These are phyloP conservation scores for Helianthus tuberosus DNA, from an alignment of 129 eudicot species.

Conservation along the genomic window DNA sequence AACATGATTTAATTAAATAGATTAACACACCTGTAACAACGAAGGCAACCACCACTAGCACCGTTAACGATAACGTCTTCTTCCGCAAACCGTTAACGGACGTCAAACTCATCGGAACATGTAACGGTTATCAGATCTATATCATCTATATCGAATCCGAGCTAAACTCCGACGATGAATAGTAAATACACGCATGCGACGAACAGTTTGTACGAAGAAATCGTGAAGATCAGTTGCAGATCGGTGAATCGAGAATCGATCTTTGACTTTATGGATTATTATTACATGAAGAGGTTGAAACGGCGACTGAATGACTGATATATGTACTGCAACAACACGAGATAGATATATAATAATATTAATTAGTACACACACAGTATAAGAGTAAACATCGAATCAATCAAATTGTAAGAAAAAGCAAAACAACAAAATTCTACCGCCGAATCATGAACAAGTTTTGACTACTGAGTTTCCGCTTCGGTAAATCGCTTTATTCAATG, in stretches of 20 bases:
- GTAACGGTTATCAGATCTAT: background rate
- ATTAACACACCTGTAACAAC: conserved; percentile 53
- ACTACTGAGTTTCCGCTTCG: conserved; percentile 23
- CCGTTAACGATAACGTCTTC: conserved; percentile 25
- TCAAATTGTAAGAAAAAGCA: conserved; percentile 17
- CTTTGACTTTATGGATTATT: conserved; percentile 22
- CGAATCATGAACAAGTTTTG: conserved; percentile 35
- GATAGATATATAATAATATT: conserved; percentile 21
- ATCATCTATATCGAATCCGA: conserved; percentile 1
- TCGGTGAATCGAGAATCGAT: conserved; percentile 4
- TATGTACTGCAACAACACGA: conserved; percentile 28
- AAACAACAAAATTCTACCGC: conserved; percentile 29
- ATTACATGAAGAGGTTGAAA: conserved; percentile 27
- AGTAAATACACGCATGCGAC: conserved; percentile 23
- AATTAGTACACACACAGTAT: conserved; percentile 29
- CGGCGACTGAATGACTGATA: background rate
- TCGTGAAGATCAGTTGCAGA: conserved; percentile 18
- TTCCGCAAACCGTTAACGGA: conserved; percentile 21
- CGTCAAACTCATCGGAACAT: conserved; percentile 34
- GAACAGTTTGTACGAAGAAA: conserved; percentile 33
- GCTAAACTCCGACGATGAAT: conserved; percentile 9
- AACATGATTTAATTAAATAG: conserved; percentile 11
- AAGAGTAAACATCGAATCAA: conserved; percentile 45
- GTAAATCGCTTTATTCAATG: conserved; percentile 26
- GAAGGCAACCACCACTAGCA: conserved; percentile 39